phyloP scores from a whole-genome alignment of 768 basidiomycete species.

The Neoboletus subvelutipes region DNA sequence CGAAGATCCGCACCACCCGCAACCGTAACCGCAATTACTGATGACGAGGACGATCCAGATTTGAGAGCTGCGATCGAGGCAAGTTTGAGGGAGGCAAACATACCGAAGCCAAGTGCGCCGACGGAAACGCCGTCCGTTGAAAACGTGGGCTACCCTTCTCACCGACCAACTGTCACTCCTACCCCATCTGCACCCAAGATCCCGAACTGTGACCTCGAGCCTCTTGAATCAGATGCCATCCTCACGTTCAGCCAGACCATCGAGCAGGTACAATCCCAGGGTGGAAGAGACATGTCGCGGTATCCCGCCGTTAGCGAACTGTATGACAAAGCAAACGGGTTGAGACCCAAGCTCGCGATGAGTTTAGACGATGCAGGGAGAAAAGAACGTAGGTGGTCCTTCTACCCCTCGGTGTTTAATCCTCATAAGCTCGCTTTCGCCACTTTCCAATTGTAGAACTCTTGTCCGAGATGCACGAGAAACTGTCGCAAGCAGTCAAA shows the following conservation, averaged over 20 bases:
- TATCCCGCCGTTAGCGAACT: constrained; percentile 85
- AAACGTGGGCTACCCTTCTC: constrained; percentile 43
- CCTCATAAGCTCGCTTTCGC: background rate
- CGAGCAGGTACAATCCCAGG: constrained; percentile 77
- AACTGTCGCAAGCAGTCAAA: constrained; percentile 88
- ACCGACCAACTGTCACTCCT: constrained; percentile 41
- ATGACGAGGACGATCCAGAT: constrained; percentile 90
- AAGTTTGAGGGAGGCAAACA: constrained; percentile 80
- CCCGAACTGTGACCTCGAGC: constrained; percentile 78
- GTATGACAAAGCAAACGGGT: constrained; percentile 75
- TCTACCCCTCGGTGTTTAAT: background rate
- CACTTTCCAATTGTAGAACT: constrained; percentile 52
- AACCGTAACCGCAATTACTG: constrained; percentile 29
- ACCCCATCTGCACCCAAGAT: constrained; percentile 48
- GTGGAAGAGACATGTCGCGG: constrained; percentile 72
- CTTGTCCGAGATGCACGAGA: constrained; percentile 91
- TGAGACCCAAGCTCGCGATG: constrained; percentile 80
- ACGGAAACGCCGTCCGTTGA: constrained; percentile 57
- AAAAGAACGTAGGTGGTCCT: constrained; percentile 70
- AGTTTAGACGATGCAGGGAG: constrained; percentile 81
- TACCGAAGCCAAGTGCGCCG: constrained; percentile 79
- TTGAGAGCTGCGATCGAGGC: constrained; percentile 94
- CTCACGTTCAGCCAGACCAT: constrained; percentile 90
- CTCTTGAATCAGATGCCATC: constrained; percentile 81
- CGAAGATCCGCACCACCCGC: constrained; percentile 22